Evolutionary conservation across 2,329 filamentous ascomycete species (phyloP).

Genomic region (Metarhizium robertsii): DNA sequence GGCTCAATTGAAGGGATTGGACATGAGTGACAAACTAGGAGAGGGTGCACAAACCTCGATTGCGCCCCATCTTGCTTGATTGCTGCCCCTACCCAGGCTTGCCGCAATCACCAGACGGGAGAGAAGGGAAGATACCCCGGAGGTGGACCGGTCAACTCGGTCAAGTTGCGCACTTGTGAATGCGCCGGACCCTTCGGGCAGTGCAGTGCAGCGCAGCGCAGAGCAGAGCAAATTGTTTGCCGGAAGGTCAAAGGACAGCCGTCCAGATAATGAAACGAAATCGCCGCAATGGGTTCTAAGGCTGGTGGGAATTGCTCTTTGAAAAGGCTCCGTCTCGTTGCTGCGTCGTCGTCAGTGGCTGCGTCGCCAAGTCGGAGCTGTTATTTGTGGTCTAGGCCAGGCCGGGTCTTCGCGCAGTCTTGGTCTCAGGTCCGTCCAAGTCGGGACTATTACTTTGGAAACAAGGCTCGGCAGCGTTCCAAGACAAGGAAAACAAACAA

Average conservation of each 20-base stretch:
- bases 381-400: not conserved
- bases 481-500: not conserved
- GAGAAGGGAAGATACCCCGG: not conserved
- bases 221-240: not conserved
- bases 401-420: not conserved
- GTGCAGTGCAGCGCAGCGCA: not conserved
- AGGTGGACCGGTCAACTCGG: not conserved
- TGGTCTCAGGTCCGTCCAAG: not conserved
- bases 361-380: no score
- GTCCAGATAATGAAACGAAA: no score
- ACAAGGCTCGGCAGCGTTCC: not conserved
- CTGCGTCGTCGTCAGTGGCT: no score
- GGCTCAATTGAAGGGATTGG: slow-evolving; percentile 5
- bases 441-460: not conserved
- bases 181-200: not conserved
- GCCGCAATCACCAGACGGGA: not conserved
- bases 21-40: not conserved
- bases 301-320: no score
- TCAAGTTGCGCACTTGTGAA: not conserved
- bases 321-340: no score
- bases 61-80: slow-evolving; percentile 37
- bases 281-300: no score
- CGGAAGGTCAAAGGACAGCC: no score
- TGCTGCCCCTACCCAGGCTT: not conserved
- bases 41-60: slow-evolving; percentile 39